Conservation (phyloP, 2,329 filamentous ascomycete genomes). For the Colletotrichum sublineola region DNA sequence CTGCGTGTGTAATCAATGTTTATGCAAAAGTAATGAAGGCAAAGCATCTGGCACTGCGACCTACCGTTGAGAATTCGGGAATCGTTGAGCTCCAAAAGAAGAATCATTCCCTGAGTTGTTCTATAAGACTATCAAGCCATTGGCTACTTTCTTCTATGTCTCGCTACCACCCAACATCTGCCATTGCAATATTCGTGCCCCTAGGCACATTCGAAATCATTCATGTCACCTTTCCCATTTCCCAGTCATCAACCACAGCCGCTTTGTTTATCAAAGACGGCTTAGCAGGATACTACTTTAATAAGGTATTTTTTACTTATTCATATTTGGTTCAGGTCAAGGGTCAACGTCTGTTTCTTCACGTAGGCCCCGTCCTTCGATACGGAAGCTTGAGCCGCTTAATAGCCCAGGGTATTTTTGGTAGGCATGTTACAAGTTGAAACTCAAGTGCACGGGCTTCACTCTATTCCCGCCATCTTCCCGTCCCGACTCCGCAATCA, state of each 20-base stretch:
- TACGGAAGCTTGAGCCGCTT: too few species aligned
- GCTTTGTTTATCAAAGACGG: not conserved
- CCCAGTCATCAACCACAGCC: not conserved
- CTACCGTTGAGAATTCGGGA: not conserved
- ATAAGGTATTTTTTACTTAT: too few species aligned
- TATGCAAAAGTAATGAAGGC: too few species aligned
- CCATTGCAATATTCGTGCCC: not conserved
- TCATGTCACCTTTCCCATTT: not conserved
- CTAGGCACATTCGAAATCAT: not conserved
- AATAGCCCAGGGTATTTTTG: not conserved
- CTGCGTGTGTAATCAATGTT: too few species aligned
- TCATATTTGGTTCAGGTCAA: not conserved
- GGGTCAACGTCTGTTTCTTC: not conserved
- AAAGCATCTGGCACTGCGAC: not conserved
- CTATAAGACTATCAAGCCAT: not conserved
- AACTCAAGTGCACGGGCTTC: not conserved
- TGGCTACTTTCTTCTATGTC: too few species aligned
- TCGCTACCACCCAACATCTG: not conserved
- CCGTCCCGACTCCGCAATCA: not conserved
- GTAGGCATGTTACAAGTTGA: not conserved
- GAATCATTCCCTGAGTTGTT: not conserved
- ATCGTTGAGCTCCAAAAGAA: not conserved
- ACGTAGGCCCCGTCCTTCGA: not conserved
- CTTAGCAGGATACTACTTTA: not conserved
- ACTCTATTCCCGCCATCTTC: not conserved